Evolutionary conservation across 768 basidiomycete genomes (phyloP), one percentile per base, ranked within the genome.

Genomic region (Boletus huronensis): DNA sequence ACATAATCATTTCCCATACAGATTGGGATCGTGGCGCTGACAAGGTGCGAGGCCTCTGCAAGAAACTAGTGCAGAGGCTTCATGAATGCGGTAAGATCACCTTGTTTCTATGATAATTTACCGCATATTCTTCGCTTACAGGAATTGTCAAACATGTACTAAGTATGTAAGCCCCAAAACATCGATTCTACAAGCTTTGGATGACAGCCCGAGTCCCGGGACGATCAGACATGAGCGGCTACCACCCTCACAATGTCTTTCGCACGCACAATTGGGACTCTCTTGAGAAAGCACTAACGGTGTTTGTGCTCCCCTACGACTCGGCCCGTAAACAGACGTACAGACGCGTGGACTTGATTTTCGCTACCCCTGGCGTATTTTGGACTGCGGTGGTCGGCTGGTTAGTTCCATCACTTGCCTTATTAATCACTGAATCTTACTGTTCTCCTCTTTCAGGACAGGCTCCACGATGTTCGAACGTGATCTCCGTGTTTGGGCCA

Each of bases 351-450:
- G 95, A 98, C 66, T 70, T 96, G 45, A 93, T 96, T 58, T 88
- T 90, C 68, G 83, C 88, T 3, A 76, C 82, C 1, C 84, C 85
- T 8, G 82, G 84, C 55, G 76, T 86, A 0, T 96, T 95, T 63
- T 93, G 91, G 84, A 88, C 89, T 1, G 91, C 92, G 0, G 83
- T 97, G 1, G 78, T 93, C 26, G 94, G 95, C 49, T 98, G 94
- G 94, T 88, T 48, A 58, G 74, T 64, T n/a, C 7, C 23, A 4
- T 14, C 0, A 2, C 17, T 31, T 16, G 17, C 26, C 19, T 21
- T 29, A 3, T n/a, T n/a, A 36, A 13, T 17, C 6, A 28, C 38
- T 41, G 34, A 21, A 41, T 23, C 19, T 21, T 42, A 6, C 19
- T 35, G 2, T 17, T 43, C 5, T 6, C 35, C 25, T 32, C 28